Percentiles rank a stretch among this genome's conserved stretches.
Conservation (phyloP, 2,329 filamentous ascomycete genomes). For the Harringtonia aguacate region DNA sequence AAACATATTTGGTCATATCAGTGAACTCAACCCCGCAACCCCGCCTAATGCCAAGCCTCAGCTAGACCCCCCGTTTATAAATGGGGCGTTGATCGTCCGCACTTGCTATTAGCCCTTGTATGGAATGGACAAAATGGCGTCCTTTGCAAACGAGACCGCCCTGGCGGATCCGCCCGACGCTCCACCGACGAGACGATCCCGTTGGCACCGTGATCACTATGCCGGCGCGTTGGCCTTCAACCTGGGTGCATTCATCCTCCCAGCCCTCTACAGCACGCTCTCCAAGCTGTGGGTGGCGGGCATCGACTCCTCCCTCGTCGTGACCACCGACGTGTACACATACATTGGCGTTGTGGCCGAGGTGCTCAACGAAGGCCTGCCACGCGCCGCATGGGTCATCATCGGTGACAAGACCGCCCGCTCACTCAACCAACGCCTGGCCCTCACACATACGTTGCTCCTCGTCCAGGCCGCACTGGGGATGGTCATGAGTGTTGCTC, state of each 20-base stretch:
- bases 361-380: conserved; percentile 63
- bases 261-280: conserved; percentile 56
- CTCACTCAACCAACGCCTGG: conserved; percentile 36
- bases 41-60: too few species aligned
- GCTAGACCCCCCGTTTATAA: too few species aligned
- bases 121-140: too few species aligned
- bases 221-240: conserved; percentile 52
- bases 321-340: conserved; percentile 55
- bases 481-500: conserved; percentile 46
- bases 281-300: conserved; percentile 62
- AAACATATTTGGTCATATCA: too few species aligned
- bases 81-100: too few species aligned
- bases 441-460: conserved; percentile 52
- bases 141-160: too few species aligned
- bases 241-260: conserved; percentile 48
- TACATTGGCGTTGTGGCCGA: conserved; percentile 59
- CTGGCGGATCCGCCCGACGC: too few species aligned
- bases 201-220: conserved; percentile 26
- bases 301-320: conserved; percentile 52
- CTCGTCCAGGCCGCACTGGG: conserved; percentile 49
- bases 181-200: too few species aligned
- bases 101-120: too few species aligned
- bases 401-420: conserved; percentile 55
- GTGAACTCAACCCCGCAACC: too few species aligned
- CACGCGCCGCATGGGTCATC: conserved; percentile 55